Percentiles rank a stretch among this genome's conserved stretches.
These are phyloP conservation scores for Xylariaceae sp. DNA, from an alignment of 2,329 filamentous ascomycete genomes.

Conservation along the genomic window DNA sequence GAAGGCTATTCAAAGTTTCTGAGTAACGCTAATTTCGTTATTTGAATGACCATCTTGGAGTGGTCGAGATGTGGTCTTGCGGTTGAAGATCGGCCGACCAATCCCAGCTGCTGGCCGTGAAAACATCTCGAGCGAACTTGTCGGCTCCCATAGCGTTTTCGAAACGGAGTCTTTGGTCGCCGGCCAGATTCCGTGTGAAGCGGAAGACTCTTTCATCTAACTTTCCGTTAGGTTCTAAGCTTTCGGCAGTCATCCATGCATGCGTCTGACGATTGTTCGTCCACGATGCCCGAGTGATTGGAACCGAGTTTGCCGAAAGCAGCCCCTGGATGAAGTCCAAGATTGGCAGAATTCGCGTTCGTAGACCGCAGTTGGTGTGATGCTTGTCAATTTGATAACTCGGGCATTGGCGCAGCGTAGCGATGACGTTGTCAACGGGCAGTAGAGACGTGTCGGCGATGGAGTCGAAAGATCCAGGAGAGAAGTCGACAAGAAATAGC, in stretches of 20 bases:
- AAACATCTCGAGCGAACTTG: slow-evolving; percentile 48
- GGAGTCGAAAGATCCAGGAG: slow-evolving; percentile 41
- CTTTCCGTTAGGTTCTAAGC: slow-evolving; percentile 15
- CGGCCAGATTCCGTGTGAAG: slow-evolving; percentile 49
- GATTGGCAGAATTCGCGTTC: slow-evolving; percentile 61
- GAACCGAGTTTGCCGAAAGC: slow-evolving; percentile 44
- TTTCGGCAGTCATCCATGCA: slow-evolving; percentile 37
- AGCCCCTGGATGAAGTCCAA: slow-evolving; percentile 61
- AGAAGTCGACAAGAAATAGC: slow-evolving; percentile 55
- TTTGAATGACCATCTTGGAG: slow-evolving; percentile 23
- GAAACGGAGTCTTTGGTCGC: slow-evolving; percentile 47
- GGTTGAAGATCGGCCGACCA: slow-evolving; percentile 51
- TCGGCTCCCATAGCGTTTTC: slow-evolving; percentile 48
- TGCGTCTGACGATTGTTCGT: slow-evolving; percentile 35
- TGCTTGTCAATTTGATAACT: slow-evolving; percentile 71
- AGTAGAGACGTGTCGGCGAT: slow-evolving; percentile 50
- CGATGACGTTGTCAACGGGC: slow-evolving; percentile 59
- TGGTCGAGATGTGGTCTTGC: slow-evolving; percentile 20
- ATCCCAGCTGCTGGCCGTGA: slow-evolving; percentile 55
- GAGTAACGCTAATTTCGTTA: slow-evolving; percentile 4
- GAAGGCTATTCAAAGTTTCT: neutral
- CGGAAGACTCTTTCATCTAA: slow-evolving; percentile 35
- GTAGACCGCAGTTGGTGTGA: slow-evolving; percentile 69
- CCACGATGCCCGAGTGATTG: slow-evolving; percentile 45
- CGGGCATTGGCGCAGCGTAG: slow-evolving; percentile 61